Evolutionary conservation across 192 early-diverging fungal species (phyloP), one percentile per base, ranked within the genome.

Genomic region (Podila minutissima): DNA sequence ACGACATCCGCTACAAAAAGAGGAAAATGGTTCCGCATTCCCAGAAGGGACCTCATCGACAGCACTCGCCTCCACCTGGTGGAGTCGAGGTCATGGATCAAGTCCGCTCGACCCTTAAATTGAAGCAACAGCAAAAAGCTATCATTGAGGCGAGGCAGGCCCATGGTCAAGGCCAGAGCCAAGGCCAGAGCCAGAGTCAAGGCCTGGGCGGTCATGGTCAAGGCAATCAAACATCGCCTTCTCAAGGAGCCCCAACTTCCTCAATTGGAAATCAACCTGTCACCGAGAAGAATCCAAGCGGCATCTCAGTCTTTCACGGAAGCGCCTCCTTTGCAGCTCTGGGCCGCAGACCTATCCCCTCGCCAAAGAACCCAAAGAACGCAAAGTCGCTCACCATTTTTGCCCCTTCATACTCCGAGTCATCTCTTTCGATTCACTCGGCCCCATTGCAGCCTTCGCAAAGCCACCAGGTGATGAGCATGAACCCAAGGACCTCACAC

Each of bases 101-200:
- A 62, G 86, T 89, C 33, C 76, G 86, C 20, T 82, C 77, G 22
- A 85, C 83, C 28, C 67, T 89, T 19, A 84, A 74, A 50, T 59
- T 91, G 59, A 91, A 90, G 55, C 86, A 90, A 71, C 90, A 90
- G 74, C 90, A 91, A 82, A 87, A 91, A 81, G 88, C 90, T 11
- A 87, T 91, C 50, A 90, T 89, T 51, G 90, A 91, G 53, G 74
- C 87, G 24, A 75, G 89, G 69, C 85, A 86, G 62, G 66, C 61
- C 13, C 53, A 55, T n/a, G 24, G 24, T 9, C 53, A 55, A 26
- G 22, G 53, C 22, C 50, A 53, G 19, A 17, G 53, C 24, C 24
- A 22, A 5, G 22, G 53, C 8, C 53, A 31, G 28, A 51, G 32
- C 12, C 57, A 28, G 29, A 29, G 58, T 3, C 51, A 51, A 53